Base-by-base conservation (phyloP, 495 filamentous ascomycete species). In the Hyaloscypha variabilis region DNA sequence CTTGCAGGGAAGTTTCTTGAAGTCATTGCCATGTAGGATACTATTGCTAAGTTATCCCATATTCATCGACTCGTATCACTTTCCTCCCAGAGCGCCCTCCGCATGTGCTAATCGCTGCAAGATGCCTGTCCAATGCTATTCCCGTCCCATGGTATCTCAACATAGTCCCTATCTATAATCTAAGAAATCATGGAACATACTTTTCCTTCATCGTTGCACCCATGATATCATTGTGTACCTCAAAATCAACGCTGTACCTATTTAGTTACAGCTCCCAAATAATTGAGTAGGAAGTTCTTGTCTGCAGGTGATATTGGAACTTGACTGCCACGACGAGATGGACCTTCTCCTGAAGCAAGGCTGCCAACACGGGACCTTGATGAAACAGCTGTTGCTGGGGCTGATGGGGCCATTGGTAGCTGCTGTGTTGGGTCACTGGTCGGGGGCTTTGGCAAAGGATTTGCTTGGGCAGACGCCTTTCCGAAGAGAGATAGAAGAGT, bases 201-300 rank as follows among this genome's bases (percentile, higher is more conserved):
- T 17, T 46, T 46, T 46, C 39, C 39, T 46, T 17, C 8, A 6
- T n/a, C 6, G 23, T 25, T 54, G 21, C 51, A 24, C 1, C 51
- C 51, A 54, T 25, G 6, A 54, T 54, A 54, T 31, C 57, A 60
- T 8, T 31, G n/a, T 46, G 0, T 21, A 2, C 19, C 29, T 42
- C 10, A 21, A 51, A 65, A 31, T 65, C 34, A 68, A 23, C 63
- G 63, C 28, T 65, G 60, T 46, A 23, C 52, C 10, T 61, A 60
- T 19, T 66, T 69, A 13, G 83, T 85, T 54, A 89, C 83, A 61
- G 81, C 82, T 67, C 87, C 83, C 72, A 97, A 75, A 75, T 92
- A 96, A 10, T 87, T 89, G 57, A 95, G 77, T 69, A 96, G 77
- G 68, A 96, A 96, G n/a, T 83, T 85, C 70, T 89, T 88, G 69